Evolutionary conservation across 176 grass and related monocot species (phyloP), one percentile per base, ranked within the genome.

Genomic region (Rhynchospora tenuis): DNA sequence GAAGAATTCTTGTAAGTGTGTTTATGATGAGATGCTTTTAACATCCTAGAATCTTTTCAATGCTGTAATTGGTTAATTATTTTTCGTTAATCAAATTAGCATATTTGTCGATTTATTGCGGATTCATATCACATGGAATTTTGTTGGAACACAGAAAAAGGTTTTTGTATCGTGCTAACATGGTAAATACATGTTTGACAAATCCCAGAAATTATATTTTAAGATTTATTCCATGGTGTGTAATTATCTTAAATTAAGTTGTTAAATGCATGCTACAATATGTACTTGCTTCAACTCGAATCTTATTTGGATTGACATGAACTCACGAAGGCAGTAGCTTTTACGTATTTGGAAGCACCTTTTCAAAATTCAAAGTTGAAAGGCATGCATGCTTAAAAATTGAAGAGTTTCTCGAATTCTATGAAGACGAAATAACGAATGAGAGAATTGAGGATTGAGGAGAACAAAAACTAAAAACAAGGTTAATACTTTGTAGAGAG

Each of bases 401-500:
- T 68, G 61, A 82, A 82, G 26, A 82, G 50, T 48, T 82, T 52
- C 80, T 82, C 60, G 80, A 68, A 82, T 68, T 27, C 23, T 61
- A 82, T 50, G 44, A 82, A 82, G 62, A 82, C 23, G 7, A 82
- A 70, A 10, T 51, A 7, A 51, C 1, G 48, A 51, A 51, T 51
- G 48, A 51, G 48, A 51, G 33, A 4, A 38, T 38, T 38, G 31
- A 33, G 31, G 1, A 29, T 56, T 28, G 48, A 77, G 48, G 73
- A 65, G 80, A 82, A 82, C 80, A 82, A 82, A 28, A 28, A 82
- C 80, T 68, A 82, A 82, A 62, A 82, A 82, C 80, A 82, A 82
- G 80, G 63, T 65, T 65, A 29, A 38, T 38, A 38, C 33, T 38
- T 38, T 38, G 15, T 82, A 48, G 13, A 82, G 42, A 50, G 14